These are phyloP conservation scores for Phaeotremella skinneri DNA, from an alignment of 768 basidiomycete species.

Conservation along the genomic window DNA sequence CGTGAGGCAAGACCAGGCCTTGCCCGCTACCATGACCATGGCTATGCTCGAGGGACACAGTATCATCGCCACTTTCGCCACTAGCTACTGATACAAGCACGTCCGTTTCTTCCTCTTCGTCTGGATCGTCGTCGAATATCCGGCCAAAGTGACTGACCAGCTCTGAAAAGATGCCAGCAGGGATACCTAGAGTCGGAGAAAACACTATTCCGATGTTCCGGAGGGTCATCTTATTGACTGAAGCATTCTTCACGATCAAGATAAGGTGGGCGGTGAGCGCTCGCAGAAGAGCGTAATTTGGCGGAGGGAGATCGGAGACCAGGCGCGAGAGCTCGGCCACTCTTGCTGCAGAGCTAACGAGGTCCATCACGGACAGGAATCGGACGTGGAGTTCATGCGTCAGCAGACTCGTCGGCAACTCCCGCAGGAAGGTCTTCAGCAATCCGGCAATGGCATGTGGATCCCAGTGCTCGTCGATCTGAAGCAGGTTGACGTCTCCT, in stretches of 20 bases:
- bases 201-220: conserved; percentile 98
- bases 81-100: not conserved
- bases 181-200: conserved; percentile 94
- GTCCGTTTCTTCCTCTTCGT: conserved; percentile 24
- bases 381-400: conserved; percentile 86
- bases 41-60: not conserved
- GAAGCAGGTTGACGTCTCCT: conserved; percentile 89
- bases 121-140: conserved; percentile 76
- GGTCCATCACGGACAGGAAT: conserved; percentile 90
- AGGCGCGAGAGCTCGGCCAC: conserved; percentile 81
- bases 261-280: conserved; percentile 94
- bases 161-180: conserved; percentile 92
- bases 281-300: conserved; percentile 90
- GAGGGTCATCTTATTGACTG: conserved; percentile 96
- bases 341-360: conserved; percentile 81
- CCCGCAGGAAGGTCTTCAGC: conserved; percentile 87
- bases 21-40: not conserved
- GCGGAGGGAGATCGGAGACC: conserved; percentile 80
- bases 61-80: conserved; percentile 3
- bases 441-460: conserved; percentile 95
- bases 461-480: conserved; percentile 90
- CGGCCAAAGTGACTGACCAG: conserved; percentile 91
- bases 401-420: conserved; percentile 86
- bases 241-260: conserved; percentile 84
- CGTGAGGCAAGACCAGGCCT: not conserved